Evolutionary conservation across 371 early-diverging fungal genomes (phyloP).

Genomic region (Dinochytrium kinnereticum): DNA sequence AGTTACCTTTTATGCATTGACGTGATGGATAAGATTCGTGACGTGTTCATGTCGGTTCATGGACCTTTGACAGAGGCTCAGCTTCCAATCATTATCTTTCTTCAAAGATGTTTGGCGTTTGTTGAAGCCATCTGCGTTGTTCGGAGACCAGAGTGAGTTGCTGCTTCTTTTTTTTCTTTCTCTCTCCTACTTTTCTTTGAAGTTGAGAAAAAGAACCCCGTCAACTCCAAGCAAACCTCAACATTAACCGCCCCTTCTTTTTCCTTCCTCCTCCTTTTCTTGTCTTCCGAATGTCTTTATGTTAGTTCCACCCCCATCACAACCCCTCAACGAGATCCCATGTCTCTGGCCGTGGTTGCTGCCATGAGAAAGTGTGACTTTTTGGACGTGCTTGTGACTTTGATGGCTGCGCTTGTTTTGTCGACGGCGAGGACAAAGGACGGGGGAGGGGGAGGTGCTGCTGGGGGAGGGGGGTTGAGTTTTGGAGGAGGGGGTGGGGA

Average conservation of each 20-base stretch:
- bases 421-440: neutral
- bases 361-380: constrained; percentile 21
- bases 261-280: too few relatives aligned
- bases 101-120: constrained; percentile 18
- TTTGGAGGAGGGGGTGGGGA: neutral
- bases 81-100: neutral
- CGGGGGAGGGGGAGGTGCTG: neutral
- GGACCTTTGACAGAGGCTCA: constrained; percentile 8
- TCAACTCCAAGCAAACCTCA: too few relatives aligned
- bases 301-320: neutral
- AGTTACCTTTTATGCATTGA: constrained; percentile 4
- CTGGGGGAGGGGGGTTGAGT: neutral
- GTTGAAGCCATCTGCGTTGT: neutral
- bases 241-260: too few relatives aligned
- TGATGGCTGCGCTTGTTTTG: constrained; percentile 27
- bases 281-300: too few relatives aligned
- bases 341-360: neutral
- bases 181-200: neutral
- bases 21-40: neutral
- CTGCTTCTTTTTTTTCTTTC: neutral
- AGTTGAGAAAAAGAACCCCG: too few relatives aligned
- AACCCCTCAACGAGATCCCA: neutral
- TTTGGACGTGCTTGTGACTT: constrained; percentile 22
- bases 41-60: constrained; percentile 11
- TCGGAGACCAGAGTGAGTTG: neutral